Evolutionary conservation across 2,329 filamentous ascomycete species (phyloP).

Genomic region (Daldinia eschscholtzii): DNA sequence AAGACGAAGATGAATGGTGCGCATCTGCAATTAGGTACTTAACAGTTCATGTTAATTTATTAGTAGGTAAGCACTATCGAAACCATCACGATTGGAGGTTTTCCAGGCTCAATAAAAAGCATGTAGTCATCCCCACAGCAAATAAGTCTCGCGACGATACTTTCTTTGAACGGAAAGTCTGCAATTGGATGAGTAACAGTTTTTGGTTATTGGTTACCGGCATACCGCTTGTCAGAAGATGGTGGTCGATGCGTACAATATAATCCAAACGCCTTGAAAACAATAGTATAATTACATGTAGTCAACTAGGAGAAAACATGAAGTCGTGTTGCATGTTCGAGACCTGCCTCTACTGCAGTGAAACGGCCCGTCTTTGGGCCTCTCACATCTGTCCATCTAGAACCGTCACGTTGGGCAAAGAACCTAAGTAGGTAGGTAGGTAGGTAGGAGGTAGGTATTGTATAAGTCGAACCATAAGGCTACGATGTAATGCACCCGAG

Average conservation of each 20-base stretch:
- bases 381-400: background rate
- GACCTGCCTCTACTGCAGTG: constrained; percentile 21
- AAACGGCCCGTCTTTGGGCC: constrained; percentile 38
- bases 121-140: background rate
- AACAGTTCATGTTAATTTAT: background rate
- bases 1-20: too few relatives aligned
- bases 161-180: constrained; percentile 5
- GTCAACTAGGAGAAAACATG: background rate
- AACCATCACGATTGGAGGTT: constrained; percentile 4
- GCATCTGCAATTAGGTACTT: too few relatives aligned
- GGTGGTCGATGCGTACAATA: constrained; percentile 15
- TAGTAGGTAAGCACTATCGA: background rate
- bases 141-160: constrained; percentile 3
- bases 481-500: constrained; percentile 3
- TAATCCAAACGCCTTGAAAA: background rate
- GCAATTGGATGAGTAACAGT: constrained; percentile 12
- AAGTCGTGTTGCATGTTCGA: constrained; percentile 22
- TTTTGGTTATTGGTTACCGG: background rate
- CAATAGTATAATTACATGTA: too few relatives aligned
- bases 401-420: constrained; percentile 1
- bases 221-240: background rate
- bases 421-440: background rate
- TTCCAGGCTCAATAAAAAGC: too few relatives aligned
- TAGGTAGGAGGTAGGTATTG: background rate
- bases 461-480: background rate